phyloP scores from a whole-genome alignment of 1,284 basidiomycete genomes.

The Irpex sp. region DNA sequence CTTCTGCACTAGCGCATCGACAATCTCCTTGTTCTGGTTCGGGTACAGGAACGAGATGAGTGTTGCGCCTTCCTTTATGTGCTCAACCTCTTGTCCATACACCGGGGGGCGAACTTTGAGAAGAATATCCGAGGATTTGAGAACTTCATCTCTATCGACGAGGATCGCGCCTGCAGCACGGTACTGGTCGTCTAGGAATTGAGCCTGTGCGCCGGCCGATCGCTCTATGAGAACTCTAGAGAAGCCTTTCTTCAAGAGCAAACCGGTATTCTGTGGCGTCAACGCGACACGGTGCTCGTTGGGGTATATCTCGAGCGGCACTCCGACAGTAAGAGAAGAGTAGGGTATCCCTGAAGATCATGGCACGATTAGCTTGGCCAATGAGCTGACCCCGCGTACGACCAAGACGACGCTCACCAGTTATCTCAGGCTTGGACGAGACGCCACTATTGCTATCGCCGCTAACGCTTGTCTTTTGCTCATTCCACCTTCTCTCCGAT shows the following conservation, averaged over 20 bases:
- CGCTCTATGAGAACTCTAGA: slow-evolving; percentile 66
- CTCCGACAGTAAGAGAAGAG: slow-evolving; percentile 70
- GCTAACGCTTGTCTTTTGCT: slow-evolving; percentile 15
- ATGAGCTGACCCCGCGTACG: background rate
- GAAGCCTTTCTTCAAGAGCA: slow-evolving; percentile 82
- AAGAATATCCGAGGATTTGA: slow-evolving; percentile 65
- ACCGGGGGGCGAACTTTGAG: slow-evolving; percentile 80
- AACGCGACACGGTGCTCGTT: slow-evolving; percentile 77
- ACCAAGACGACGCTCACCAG: slow-evolving; percentile 16
- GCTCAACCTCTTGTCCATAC: slow-evolving; percentile 53
- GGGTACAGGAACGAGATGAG: slow-evolving; percentile 85
- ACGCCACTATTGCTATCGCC: slow-evolving; percentile 7
- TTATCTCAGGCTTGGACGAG: slow-evolving; percentile 17
- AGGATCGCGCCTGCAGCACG: slow-evolving; percentile 73
- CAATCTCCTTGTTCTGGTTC: slow-evolving; percentile 71
- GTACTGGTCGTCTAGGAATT: slow-evolving; percentile 80
- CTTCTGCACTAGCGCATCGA: slow-evolving; percentile 61
- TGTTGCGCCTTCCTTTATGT: slow-evolving; percentile 68
- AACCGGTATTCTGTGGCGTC: slow-evolving; percentile 70
- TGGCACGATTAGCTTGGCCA: background rate
- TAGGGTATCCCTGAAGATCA: slow-evolving; percentile 58
- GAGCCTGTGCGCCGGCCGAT: slow-evolving; percentile 66
- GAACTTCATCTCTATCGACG: slow-evolving; percentile 62
- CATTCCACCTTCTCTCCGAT: slow-evolving; percentile 18
- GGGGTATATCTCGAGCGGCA: slow-evolving; percentile 72